Percentiles rank a stretch among this genome's conserved stretches.
These are phyloP conservation scores for Xylaria sp. DNA, from an alignment of 2,329 filamentous ascomycete genomes.

Conservation along the genomic window DNA sequence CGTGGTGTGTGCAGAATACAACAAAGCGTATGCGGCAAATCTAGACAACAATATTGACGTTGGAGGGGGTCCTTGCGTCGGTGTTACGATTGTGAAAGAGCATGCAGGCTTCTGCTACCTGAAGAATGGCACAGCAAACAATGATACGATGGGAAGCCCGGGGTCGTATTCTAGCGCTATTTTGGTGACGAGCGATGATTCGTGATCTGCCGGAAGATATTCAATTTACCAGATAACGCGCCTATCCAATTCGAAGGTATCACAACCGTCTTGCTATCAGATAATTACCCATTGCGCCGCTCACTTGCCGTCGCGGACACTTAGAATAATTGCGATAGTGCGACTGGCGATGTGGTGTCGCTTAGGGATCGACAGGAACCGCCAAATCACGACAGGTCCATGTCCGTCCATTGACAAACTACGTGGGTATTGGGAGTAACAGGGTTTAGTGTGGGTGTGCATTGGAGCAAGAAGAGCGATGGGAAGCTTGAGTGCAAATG, in stretches of 20 bases:
- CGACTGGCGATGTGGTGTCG: not conserved
- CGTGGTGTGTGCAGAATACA: slow-evolving; percentile 46
- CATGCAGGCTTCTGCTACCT: slow-evolving; percentile 46
- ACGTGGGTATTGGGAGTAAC: not conserved
- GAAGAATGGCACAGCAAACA: slow-evolving; percentile 44
- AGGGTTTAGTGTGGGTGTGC: not conserved
- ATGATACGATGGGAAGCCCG: slow-evolving; percentile 43
- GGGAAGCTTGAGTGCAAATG: not conserved
- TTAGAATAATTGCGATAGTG: not conserved
- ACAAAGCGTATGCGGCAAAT: slow-evolving; percentile 42
- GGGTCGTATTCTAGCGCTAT: slow-evolving; percentile 43
- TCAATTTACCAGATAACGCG: not conserved
- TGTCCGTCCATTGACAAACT: not conserved
- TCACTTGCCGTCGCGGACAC: not conserved
- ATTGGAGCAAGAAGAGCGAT: not conserved
- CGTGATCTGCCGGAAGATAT: not conserved
- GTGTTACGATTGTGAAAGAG: slow-evolving; percentile 43
- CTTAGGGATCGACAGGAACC: not conserved
- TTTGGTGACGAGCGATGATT: slow-evolving; percentile 33
- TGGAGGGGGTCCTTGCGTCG: slow-evolving; percentile 46
- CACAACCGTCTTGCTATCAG: not conserved
- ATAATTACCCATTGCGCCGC: not conserved
- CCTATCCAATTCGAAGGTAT: not conserved
- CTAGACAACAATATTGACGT: slow-evolving; percentile 36
- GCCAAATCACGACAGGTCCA: not conserved